phyloP scores from a whole-genome alignment of 306 rosid genomes.

The Acacia confusa region DNA sequence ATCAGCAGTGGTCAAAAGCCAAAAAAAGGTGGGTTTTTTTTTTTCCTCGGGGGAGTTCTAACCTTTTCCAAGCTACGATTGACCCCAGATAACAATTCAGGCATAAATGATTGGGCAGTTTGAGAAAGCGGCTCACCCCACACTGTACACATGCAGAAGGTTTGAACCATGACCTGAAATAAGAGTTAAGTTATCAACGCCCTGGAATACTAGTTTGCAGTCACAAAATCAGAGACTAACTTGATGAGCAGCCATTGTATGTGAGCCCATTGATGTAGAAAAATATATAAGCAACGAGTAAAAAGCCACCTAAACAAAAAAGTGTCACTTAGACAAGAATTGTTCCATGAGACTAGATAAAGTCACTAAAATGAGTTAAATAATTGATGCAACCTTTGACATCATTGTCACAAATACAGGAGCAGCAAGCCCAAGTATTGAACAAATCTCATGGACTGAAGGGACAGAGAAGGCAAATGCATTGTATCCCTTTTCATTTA shows the following conservation, averaged over 20 bases:
- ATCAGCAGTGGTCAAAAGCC: not conserved
- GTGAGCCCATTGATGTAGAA: conserved; percentile 87
- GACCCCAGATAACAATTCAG: conserved; percentile 71
- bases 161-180: conserved; percentile 87
- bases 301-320: conserved; percentile 72
- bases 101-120: conserved; percentile 97
- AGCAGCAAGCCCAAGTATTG: conserved; percentile 68
- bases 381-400: conserved; percentile 63
- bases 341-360: conserved; percentile 13
- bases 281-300: conserved; percentile 70
- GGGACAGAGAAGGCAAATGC: conserved; percentile 71
- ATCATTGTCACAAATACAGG: conserved; percentile 78
- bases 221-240: conserved; percentile 41
- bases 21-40: not conserved
- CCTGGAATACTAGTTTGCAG: conserved; percentile 12
- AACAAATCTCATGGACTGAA: conserved; percentile 57
- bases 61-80: conserved; percentile 74
- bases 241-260: conserved; percentile 95
- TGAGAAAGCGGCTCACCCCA: conserved; percentile 99
- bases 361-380: conserved; percentile 17
- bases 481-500: conserved; percentile 74
- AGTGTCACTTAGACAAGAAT: conserved; percentile 19
- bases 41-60: not conserved
- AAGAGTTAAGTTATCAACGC: conserved; percentile 35
- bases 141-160: conserved; percentile 72